Base-by-base conservation (phyloP, 176 grass and related monocot species). In the Aegilops umbellulata region DNA sequence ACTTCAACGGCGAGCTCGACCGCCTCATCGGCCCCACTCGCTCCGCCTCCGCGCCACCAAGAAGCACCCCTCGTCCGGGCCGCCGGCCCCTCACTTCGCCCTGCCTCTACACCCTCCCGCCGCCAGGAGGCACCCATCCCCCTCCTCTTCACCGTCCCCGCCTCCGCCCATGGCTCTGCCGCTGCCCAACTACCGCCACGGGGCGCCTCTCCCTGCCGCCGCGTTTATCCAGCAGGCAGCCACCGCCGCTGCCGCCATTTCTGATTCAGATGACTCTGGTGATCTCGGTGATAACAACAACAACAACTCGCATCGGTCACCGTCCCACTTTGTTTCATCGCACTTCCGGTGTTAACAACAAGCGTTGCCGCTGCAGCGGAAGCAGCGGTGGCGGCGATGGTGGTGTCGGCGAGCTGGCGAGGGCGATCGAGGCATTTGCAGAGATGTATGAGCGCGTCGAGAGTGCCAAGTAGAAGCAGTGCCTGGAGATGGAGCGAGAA, bases 381-480 rank as follows among this genome's bases (percentile, higher is more conserved):
- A 62, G 80, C 27, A 51, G 41, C 65, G 79, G 77, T 25, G 63
- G 60, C 7, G 58, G 34, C 5, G 90, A 89, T 8, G 76, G 83
- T n/a, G 97, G 90, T 69, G 88, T 90, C 87, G 64, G 69, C 38
- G 86, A 97, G 46, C 83, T 97, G 34, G 94, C 97, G 4, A 90
- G 81, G 77, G 97, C 94, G 4, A 97, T 99, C 17, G 85, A 91
- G 67, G 85, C 86, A 30, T 96, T 99, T 38, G 90, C 94, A 1
- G 88, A 99, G 87, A 94, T 99, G 84, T 99, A 99, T 2, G 97
- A 99, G 87, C 89, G 83, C 20, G 87, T 99, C 23, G 97, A 99
- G 90, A 84, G 68, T 22, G 79, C 92, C 58, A 97, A 95, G 67
- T 94, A 97, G 71, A 90, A 84, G 42, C 90, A 99, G 64, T 86